Conservation (phyloP, 495 filamentous ascomycete genomes). For the Xylaria grammica region DNA sequence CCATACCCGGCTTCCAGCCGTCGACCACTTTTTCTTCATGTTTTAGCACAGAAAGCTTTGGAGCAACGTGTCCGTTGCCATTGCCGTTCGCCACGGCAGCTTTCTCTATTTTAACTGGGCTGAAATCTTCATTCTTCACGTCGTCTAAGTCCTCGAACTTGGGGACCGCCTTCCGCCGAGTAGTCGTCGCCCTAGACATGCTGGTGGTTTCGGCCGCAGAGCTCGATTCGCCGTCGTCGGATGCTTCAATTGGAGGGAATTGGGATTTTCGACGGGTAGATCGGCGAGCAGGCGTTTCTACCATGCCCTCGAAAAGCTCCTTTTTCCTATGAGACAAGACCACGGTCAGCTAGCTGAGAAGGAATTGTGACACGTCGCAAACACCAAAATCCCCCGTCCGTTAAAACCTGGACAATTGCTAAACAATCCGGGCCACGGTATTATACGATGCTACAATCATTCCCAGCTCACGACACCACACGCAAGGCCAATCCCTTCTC, state of each 20-base stretch:
- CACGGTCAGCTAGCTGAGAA: background rate
- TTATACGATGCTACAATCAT: slow-evolving; percentile 8
- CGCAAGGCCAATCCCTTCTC: background rate
- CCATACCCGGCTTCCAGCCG: slow-evolving; percentile 69
- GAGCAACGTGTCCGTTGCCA: slow-evolving; percentile 44
- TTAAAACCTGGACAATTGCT: too few relatives aligned
- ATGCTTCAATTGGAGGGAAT: slow-evolving; percentile 39
- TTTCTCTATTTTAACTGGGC: slow-evolving; percentile 35
- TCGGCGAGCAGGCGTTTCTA: slow-evolving; percentile 49
- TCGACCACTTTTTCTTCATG: slow-evolving; percentile 59
- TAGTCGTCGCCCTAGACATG: slow-evolving; percentile 25
- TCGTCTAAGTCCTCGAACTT: slow-evolving; percentile 50
- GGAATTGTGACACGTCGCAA: background rate
- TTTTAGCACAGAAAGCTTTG: slow-evolving; percentile 40
- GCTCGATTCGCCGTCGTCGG: slow-evolving; percentile 52
- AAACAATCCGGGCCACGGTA: too few relatives aligned
- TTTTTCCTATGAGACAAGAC: slow-evolving; percentile 45
- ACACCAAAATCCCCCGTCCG: too few relatives aligned
- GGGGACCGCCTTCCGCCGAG: slow-evolving; percentile 41
- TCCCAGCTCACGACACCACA: background rate
- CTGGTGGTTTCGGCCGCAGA: slow-evolving; percentile 45
- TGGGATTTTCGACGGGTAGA: slow-evolving; percentile 49
- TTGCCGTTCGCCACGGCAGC: slow-evolving; percentile 28
- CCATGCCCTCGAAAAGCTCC: slow-evolving; percentile 58
- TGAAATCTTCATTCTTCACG: slow-evolving; percentile 39